phyloP scores from a whole-genome alignment of 192 early-diverging fungal genomes.

The Backusella circina region DNA sequence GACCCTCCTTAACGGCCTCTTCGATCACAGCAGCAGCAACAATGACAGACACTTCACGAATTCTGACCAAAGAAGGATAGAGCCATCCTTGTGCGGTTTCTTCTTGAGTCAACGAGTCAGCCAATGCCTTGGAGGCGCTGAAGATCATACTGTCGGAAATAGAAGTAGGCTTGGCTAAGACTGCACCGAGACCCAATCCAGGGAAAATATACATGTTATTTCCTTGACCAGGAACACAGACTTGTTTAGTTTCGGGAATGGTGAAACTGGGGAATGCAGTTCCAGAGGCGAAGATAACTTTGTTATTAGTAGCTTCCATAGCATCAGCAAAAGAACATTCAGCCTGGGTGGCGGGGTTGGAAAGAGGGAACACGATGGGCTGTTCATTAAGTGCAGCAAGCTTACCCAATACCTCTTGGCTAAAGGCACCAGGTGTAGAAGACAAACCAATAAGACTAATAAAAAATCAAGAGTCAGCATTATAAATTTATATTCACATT shows the following conservation, averaged over 20 bases:
- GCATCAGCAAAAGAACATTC: slow-evolving; percentile 96
- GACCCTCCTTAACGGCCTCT: slow-evolving; percentile 22
- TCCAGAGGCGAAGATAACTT: slow-evolving; percentile 93
- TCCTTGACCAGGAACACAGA: slow-evolving; percentile 78
- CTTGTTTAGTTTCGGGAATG: slow-evolving; percentile 55
- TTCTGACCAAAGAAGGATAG: slow-evolving; percentile 86
- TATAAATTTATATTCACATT: background rate
- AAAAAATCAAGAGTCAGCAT: background rate
- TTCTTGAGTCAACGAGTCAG: slow-evolving; percentile 68
- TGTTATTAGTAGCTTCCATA: slow-evolving; percentile 81
- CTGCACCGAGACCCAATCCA: slow-evolving; percentile 87
- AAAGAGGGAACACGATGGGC: slow-evolving; percentile 92
- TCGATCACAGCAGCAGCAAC: slow-evolving; percentile 80
- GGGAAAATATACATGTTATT: slow-evolving; percentile 99
- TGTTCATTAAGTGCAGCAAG: slow-evolving; percentile 77
- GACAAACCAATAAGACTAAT: slow-evolving; percentile 78
- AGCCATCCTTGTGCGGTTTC: slow-evolving; percentile 71
- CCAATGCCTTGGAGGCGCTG: slow-evolving; percentile 72
- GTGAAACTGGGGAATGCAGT: slow-evolving; percentile 90
- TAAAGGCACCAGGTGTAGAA: slow-evolving; percentile 80
- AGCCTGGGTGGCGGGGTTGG: slow-evolving; percentile 84
- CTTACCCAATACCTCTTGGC: slow-evolving; percentile 58
- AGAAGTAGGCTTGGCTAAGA: slow-evolving; percentile 62
- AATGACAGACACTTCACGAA: slow-evolving; percentile 78
- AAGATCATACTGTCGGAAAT: slow-evolving; percentile 88